Evolutionary conservation across 1,284 basidiomycete species (phyloP).

Genomic region (Leccinum angustisporum): DNA sequence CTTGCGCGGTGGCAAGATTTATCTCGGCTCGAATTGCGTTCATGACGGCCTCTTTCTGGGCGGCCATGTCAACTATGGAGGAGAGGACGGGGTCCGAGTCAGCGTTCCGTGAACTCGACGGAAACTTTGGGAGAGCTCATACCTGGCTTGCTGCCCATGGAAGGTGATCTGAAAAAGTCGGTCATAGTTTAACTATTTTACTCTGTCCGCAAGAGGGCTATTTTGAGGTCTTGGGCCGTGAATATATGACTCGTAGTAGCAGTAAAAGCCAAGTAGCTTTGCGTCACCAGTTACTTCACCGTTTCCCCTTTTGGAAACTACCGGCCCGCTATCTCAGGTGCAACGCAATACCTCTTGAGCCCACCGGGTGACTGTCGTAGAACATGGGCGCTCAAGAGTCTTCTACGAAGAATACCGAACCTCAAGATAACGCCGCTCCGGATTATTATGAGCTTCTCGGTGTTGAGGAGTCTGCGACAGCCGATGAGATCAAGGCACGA

Average conservation of each 20-base stretch:
- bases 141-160: constrained; percentile 37
- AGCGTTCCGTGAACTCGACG: background rate
- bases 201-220: background rate
- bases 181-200: constrained; percentile 39
- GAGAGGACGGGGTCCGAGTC: background rate
- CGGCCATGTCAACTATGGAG: constrained; percentile 53
- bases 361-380: background rate
- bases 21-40: constrained; percentile 68
- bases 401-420: constrained; percentile 38
- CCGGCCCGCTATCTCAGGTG: background rate
- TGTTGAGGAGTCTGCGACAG: constrained; percentile 75
- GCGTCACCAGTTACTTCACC: background rate
- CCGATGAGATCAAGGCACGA: constrained; percentile 84
- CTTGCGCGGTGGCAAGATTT: constrained; percentile 74
- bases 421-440: constrained; percentile 32
- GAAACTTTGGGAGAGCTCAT: constrained; percentile 4
- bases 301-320: constrained; percentile 18
- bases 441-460: constrained; percentile 85
- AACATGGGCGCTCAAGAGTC: constrained; percentile 74
- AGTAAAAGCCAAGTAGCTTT: background rate
- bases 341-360: background rate
- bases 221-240: background rate
- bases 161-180: constrained; percentile 45
- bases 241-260: background rate
- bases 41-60: constrained; percentile 73